Percentiles rank a stretch among this genome's conserved stretches.
These are phyloP conservation scores for Osmanthus fragrans DNA, from an alignment of 257 asterid genomes.

Conservation along the genomic window DNA sequence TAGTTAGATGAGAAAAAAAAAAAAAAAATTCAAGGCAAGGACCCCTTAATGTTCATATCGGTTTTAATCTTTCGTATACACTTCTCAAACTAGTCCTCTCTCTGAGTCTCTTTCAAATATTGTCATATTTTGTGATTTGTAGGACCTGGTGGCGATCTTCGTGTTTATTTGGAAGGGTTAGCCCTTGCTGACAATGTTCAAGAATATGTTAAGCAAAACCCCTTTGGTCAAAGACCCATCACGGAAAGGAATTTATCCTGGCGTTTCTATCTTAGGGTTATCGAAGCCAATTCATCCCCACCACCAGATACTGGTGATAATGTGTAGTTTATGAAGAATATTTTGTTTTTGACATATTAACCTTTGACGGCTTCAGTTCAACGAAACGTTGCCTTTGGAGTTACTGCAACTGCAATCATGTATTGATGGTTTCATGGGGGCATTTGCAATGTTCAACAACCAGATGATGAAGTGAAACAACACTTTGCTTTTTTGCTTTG, in stretches of 20 bases:
- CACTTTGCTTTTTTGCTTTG: neutral
- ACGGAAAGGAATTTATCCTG: conserved; percentile 66
- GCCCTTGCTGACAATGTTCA: conserved; percentile 74
- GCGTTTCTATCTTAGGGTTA: conserved; percentile 68
- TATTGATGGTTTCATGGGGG: neutral
- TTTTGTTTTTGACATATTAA: neutral
- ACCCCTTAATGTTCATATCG: neutral
- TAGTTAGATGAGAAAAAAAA: neutral
- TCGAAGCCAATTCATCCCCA: conserved; percentile 50
- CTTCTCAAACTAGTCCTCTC: neutral
- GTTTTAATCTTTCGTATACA: neutral
- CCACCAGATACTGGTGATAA: conserved; percentile 19
- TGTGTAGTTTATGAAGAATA: neutral
- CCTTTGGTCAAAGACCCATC: conserved; percentile 77
- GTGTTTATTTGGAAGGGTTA: conserved; percentile 65
- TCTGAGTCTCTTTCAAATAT: neutral
- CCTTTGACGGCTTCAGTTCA: neutral
- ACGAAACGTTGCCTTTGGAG: neutral
- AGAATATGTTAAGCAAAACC: conserved; percentile 64
- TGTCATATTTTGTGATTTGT: conserved; percentile 19
- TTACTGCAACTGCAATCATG: neutral
- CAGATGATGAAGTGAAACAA: neutral
- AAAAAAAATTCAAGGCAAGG: neutral
- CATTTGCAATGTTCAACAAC: neutral
- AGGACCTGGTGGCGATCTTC: conserved; percentile 88